Evolutionary conservation across 495 filamentous ascomycete species (phyloP).

Genomic region (Elasticomyces elasticus): DNA sequence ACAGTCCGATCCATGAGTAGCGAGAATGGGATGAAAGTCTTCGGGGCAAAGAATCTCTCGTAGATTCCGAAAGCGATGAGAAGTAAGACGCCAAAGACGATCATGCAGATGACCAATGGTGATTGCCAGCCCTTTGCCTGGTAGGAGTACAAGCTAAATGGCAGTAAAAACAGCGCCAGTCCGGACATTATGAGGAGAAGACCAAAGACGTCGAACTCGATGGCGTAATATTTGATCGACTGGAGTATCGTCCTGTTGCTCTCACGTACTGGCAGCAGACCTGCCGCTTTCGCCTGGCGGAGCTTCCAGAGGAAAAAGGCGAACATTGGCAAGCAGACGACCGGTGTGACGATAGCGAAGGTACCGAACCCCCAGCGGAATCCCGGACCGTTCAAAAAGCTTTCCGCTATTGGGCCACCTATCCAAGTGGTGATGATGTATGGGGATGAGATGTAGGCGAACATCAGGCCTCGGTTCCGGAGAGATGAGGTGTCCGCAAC

Average conservation of each 20-base stretch:
- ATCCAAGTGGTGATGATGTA: constrained; percentile 55
- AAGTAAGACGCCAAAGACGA: constrained; percentile 14
- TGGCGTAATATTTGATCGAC: constrained; percentile 9
- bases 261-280: constrained; percentile 19
- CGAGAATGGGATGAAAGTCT: constrained; percentile 6
- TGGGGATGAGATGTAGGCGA: constrained; percentile 53
- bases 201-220: constrained; percentile 16
- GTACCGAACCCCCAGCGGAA: constrained; percentile 50
- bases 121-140: constrained; percentile 9
- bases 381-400: constrained; percentile 37
- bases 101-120: constrained; percentile 15
- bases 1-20: constrained; percentile 18
- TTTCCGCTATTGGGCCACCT: constrained; percentile 37
- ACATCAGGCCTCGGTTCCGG: constrained; percentile 52
- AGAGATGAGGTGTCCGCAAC: constrained; percentile 57
- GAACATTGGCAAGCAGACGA: constrained; percentile 29
- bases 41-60: constrained; percentile 9
- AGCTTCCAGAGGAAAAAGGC: constrained; percentile 34
- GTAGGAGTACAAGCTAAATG: constrained; percentile 11
- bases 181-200: constrained; percentile 13
- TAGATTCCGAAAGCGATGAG: constrained; percentile 12
- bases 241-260: constrained; percentile 6
- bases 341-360: constrained; percentile 39
- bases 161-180: constrained; percentile 18
- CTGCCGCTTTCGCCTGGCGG: constrained; percentile 44